phyloP scores from a whole-genome alignment of 2,329 filamentous ascomycete genomes.

The Aspergillus tubingensis region DNA sequence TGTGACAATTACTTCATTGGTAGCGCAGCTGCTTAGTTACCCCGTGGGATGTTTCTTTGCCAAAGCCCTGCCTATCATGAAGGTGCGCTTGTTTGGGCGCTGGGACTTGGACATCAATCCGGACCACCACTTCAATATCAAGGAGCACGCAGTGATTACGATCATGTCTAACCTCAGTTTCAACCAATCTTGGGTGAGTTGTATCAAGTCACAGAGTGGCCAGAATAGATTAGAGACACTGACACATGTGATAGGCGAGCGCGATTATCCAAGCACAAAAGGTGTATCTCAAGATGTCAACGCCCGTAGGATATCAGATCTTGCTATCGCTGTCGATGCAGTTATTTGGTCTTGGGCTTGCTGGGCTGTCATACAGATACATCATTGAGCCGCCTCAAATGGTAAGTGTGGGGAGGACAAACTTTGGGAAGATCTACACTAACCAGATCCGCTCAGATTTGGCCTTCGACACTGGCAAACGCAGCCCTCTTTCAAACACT shows the following conservation, averaged over 20 bases:
- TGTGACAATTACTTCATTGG: conserved; percentile 47
- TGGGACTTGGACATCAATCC: conserved; percentile 40
- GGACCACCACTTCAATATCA: conserved; percentile 49
- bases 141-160: conserved; percentile 49
- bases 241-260: conserved; percentile 37
- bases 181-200: conserved; percentile 33
- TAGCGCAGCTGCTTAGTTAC: conserved; percentile 48
- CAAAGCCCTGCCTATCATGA: conserved; percentile 42
- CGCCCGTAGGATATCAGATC: conserved; percentile 40
- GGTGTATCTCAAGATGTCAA: conserved; percentile 40
- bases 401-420: conserved; percentile 14
- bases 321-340: conserved; percentile 41
- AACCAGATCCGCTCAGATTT: conserved; percentile 25
- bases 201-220: no score
- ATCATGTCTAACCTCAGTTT: conserved; percentile 53
- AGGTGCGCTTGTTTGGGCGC: conserved; percentile 18
- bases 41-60: conserved; percentile 45
- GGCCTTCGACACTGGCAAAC: conserved; percentile 39
- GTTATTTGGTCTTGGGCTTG: conserved; percentile 42
- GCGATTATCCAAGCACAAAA: conserved; percentile 46
- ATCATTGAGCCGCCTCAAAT: conserved; percentile 41
- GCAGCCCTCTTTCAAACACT: conserved; percentile 38
- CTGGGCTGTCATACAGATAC: conserved; percentile 38
- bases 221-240: neutral
- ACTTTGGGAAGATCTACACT: no score